Conservation (phyloP, 345 rosid species). For the Gossypium rotundifolium region DNA sequence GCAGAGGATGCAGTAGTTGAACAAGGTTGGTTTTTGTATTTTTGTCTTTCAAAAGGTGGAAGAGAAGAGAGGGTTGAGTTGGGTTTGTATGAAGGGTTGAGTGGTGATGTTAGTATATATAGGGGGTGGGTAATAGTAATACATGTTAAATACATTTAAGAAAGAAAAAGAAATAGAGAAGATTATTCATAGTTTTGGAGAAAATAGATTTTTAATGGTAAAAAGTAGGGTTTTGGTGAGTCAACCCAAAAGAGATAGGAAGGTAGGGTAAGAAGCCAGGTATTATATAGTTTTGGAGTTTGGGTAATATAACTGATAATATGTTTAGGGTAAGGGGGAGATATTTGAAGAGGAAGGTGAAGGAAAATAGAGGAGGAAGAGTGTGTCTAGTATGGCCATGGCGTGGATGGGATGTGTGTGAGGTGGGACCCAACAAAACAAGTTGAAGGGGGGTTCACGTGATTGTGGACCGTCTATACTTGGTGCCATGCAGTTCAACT, state of each 20-base stretch:
- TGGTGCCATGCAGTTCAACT: conserved; percentile 44
- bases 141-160: background rate
- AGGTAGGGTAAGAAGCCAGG: background rate
- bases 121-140: background rate
- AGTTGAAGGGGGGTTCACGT: conserved; percentile 67
- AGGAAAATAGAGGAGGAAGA: too few relatives aligned
- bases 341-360: too few relatives aligned
- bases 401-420: conserved; percentile 26
- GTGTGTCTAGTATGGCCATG: too few relatives aligned
- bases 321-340: too few relatives aligned
- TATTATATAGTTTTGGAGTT: too few relatives aligned
- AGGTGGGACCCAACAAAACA: conserved; percentile 35
- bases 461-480: conserved; percentile 40
- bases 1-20: background rate
- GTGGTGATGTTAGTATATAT: background rate
- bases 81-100: background rate
- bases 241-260: conserved; percentile 12
- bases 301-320: too few relatives aligned
- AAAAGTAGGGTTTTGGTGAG: conserved; percentile 17
- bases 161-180: background rate
- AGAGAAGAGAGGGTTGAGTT: conserved; percentile 3
- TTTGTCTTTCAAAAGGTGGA: background rate
- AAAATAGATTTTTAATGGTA: background rate
- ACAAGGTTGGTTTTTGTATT: background rate
- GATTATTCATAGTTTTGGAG: background rate